Evolutionary conservation across 768 basidiomycete species (phyloP).

Genomic region (Tubosaeta sp.): DNA sequence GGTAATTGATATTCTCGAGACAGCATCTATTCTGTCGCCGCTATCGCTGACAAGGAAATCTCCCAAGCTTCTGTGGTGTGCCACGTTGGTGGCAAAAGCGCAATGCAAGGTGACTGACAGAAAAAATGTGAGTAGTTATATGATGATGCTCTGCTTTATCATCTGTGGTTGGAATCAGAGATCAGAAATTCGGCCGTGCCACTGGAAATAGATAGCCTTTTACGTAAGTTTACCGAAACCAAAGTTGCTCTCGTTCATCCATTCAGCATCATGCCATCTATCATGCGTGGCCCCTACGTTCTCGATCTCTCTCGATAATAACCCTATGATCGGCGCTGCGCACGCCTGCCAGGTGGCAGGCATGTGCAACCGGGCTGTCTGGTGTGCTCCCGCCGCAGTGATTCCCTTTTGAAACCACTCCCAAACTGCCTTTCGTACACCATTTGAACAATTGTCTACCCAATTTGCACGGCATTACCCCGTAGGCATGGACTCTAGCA

Average conservation of each 20-base stretch:
- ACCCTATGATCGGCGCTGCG: slow-evolving; percentile 6
- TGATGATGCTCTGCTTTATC: no score
- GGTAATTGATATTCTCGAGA: not conserved
- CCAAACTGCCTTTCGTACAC: not conserved
- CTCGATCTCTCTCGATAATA: not conserved
- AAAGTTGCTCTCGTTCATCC: no score
- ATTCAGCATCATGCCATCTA: not conserved
- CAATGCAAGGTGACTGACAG: no score
- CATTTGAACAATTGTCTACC: not conserved
- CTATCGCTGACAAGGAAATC: no score
- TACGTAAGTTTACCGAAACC: no score
- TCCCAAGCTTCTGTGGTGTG: no score
- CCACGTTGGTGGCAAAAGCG: no score
- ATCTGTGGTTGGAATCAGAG: no score
- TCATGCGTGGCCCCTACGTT: not conserved
- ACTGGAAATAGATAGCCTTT: no score
- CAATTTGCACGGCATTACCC: not conserved
- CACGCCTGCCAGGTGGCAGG: not conserved
- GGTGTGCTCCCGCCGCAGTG: not conserved
- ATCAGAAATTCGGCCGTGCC: no score
- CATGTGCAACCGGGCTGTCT: not conserved
- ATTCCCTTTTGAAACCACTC: not conserved
- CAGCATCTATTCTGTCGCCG: not conserved
- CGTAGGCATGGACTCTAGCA: slow-evolving; percentile 2
- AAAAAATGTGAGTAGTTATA: no score